These are phyloP conservation scores for Meyerozyma carpophila DNA, from an alignment of 1,139 yeast genomes.

Conservation along the genomic window DNA sequence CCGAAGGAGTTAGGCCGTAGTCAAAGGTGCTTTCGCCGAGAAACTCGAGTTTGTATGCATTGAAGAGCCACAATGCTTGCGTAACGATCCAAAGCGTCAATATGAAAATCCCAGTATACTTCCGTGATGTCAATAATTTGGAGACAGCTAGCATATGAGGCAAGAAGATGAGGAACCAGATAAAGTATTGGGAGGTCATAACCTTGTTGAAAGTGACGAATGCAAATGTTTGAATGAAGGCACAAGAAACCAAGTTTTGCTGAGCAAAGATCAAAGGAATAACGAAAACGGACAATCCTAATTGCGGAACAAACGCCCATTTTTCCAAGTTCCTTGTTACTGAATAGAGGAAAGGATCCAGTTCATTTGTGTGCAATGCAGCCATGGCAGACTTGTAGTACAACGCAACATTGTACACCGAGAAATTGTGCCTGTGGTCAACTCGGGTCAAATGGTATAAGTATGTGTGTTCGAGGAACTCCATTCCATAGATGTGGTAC, in stretches of 20 bases:
- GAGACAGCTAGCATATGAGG: constrained; percentile 64
- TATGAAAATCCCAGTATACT: constrained; percentile 30
- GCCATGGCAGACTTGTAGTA: constrained; percentile 55
- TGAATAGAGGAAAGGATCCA: constrained; percentile 5
- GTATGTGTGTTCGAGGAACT: constrained; percentile 75
- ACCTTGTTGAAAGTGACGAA: constrained; percentile 93
- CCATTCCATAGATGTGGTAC: constrained; percentile 67
- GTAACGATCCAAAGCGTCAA: constrained; percentile 58
- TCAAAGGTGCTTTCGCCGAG: constrained; percentile 64
- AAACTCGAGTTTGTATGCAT: constrained; percentile 79
- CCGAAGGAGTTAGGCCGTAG: constrained; percentile 53
- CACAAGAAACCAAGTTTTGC: constrained; percentile 51
- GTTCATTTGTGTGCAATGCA: background rate
- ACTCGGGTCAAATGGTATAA: constrained; percentile 76
- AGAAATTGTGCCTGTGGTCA: constrained; percentile 94
- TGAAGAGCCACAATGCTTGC: constrained; percentile 75
- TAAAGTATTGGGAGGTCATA: constrained; percentile 88
- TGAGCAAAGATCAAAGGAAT: constrained; percentile 58
- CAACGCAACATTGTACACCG: constrained; percentile 73
- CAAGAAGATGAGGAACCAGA: constrained; percentile 83
- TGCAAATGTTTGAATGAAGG: constrained; percentile 85
- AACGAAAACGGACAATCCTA: constrained; percentile 51
- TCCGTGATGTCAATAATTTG: constrained; percentile 18
- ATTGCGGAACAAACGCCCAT: constrained; percentile 80
- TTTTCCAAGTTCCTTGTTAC: constrained; percentile 25